These are phyloP conservation scores for Ustilaginoidea virens DNA, from an alignment of 2,329 filamentous ascomycete species.

Conservation along the genomic window DNA sequence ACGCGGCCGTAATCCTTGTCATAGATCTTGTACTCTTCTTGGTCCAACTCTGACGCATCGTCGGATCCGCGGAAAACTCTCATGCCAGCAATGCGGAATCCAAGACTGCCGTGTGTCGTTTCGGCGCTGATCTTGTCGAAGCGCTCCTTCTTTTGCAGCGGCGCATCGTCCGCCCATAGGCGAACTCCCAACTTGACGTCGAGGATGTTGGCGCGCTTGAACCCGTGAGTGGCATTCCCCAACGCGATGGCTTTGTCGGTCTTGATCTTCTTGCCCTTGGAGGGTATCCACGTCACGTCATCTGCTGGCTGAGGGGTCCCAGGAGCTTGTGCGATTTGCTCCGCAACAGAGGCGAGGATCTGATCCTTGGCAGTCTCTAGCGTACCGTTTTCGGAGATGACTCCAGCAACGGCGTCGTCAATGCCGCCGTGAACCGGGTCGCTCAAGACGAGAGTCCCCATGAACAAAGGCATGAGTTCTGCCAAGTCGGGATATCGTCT, in stretches of 20 bases:
- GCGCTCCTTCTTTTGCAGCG: slow-evolving; percentile 39
- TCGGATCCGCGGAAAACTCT: slow-evolving; percentile 43
- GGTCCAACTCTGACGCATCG: slow-evolving; percentile 32
- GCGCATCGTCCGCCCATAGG: slow-evolving; percentile 67
- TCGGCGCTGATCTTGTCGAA: slow-evolving; percentile 43
- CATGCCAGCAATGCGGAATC: slow-evolving; percentile 53
- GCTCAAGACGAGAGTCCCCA: slow-evolving; percentile 64
- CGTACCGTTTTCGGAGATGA: slow-evolving; percentile 23
- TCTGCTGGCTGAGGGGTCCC: slow-evolving; percentile 5
- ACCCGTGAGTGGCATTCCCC: slow-evolving; percentile 70
- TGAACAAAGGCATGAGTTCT: slow-evolving; percentile 68
- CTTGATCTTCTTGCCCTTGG: slow-evolving; percentile 43
- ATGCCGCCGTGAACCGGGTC: slow-evolving; percentile 33
- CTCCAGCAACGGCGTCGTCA: slow-evolving; percentile 29
- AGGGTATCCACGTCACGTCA: slow-evolving; percentile 28
- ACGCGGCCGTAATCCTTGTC: slow-evolving; percentile 47
- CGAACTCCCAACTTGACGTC: slow-evolving; percentile 83
- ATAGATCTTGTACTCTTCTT: slow-evolving; percentile 42
- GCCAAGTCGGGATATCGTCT: slow-evolving; percentile 56
- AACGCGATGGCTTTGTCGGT: slow-evolving; percentile 73
- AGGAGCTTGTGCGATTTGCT: slow-evolving; percentile 14
- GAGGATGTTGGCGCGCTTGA: slow-evolving; percentile 73
- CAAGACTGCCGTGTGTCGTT: slow-evolving; percentile 44
- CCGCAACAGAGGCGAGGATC: slow-evolving; percentile 16
- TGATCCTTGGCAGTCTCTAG: slow-evolving; percentile 17